Conservation (phyloP, 1,284 basidiomycete genomes). For the Cryptococcus amylolentus region DNA sequence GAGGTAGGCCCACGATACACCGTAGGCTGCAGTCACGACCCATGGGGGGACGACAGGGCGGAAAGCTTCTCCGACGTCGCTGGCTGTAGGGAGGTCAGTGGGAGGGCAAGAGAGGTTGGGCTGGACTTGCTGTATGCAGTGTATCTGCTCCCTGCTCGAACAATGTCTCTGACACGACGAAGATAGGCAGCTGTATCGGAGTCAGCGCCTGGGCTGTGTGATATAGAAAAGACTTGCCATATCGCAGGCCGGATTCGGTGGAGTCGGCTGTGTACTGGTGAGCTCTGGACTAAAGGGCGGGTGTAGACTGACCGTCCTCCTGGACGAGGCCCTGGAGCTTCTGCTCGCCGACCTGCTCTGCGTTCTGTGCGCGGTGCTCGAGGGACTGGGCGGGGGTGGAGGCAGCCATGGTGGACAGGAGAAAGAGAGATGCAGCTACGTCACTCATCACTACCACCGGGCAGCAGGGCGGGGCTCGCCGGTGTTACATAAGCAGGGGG, state of each 20-base stretch:
- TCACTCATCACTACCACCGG: too few relatives aligned
- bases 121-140: constrained; percentile 66
- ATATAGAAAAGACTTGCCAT: constrained; percentile 30
- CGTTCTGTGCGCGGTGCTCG: constrained; percentile 1
- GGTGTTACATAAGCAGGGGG: too few relatives aligned
- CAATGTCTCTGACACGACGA: constrained; percentile 70
- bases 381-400: constrained; percentile 1
- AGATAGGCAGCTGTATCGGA: constrained; percentile 67
- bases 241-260: constrained; percentile 48
- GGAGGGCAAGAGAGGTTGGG: background rate
- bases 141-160: constrained; percentile 71
- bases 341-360: constrained; percentile 8
- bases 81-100: constrained; percentile 57
- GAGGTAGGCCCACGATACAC: constrained; percentile 74
- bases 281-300: background rate
- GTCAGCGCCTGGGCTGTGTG: background rate
- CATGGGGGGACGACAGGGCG: constrained; percentile 76
- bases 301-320: constrained; percentile 23
- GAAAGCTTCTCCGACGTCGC: constrained; percentile 89
- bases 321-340: constrained; percentile 50
- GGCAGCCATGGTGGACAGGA: background rate
- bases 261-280: constrained; percentile 37
- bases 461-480: too few relatives aligned
- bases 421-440: background rate
- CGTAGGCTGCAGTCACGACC: constrained; percentile 61